These are phyloP conservation scores for Diaporthe sp. DNA, from an alignment of 2,329 filamentous ascomycete species.

Conservation along the genomic window DNA sequence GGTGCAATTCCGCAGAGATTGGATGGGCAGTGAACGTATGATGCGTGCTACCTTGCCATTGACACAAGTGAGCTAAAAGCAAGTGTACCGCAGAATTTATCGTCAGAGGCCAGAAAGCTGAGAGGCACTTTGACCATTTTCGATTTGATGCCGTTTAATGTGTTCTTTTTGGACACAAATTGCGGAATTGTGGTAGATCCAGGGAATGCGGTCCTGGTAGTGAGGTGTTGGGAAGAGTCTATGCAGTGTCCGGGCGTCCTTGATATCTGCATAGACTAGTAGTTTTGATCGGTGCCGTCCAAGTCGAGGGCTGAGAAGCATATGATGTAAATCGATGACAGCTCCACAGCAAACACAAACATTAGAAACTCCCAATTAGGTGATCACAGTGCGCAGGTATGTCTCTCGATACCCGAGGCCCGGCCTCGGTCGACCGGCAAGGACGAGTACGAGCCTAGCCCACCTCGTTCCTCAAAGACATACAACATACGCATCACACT, in stretches of 20 bases:
- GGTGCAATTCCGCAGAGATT: too few species aligned
- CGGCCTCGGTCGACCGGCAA: background rate
- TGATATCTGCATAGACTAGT: background rate
- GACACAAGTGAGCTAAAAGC: background rate
- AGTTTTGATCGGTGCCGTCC: background rate
- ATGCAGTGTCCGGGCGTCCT: background rate
- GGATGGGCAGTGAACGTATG: background rate
- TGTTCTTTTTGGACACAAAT: background rate
- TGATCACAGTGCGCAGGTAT: background rate
- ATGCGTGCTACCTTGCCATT: background rate
- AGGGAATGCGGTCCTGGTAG: too few species aligned
- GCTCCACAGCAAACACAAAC: background rate
- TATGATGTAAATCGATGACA: too few species aligned
- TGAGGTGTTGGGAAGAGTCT: background rate
- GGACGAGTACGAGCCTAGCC: background rate
- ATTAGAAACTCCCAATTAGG: too few species aligned
- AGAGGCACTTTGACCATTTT: background rate
- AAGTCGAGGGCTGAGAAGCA: background rate
- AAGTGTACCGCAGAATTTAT: background rate
- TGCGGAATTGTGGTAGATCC: background rate
- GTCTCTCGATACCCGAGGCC: background rate
- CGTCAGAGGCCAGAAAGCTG: too few species aligned
- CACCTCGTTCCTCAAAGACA: background rate
- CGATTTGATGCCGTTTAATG: fast-evolving
- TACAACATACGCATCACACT: background rate